Conservation (phyloP, 192 early-diverging fungal genomes). For the Podila epigama region DNA sequence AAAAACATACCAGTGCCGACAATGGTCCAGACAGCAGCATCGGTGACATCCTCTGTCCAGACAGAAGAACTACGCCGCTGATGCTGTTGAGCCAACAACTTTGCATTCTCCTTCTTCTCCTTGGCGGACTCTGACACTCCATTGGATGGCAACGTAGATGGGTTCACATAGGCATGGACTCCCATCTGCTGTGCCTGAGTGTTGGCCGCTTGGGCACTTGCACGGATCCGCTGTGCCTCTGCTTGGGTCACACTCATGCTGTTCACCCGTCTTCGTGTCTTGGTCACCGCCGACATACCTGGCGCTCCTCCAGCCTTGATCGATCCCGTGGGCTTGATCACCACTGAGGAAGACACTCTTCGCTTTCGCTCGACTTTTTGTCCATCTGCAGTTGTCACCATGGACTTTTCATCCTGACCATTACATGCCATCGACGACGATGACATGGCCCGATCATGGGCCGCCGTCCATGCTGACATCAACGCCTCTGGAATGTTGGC, state of each 20-base stretch:
- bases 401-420: constrained; percentile 23
- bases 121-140: not conserved
- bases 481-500: constrained; percentile 15
- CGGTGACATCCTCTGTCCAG: constrained; percentile 85
- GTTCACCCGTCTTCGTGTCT: constrained; percentile 60
- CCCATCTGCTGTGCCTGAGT: constrained; percentile 15
- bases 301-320: too few species aligned
- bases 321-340: constrained; percentile 31
- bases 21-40: constrained; percentile 92
- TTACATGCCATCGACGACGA: too few species aligned
- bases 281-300: constrained; percentile 12
- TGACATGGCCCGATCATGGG: constrained; percentile 12
- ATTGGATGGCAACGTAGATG: not conserved
- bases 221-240: constrained; percentile 43
- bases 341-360: constrained; percentile 52
- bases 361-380: constrained; percentile 42
- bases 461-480: constrained; percentile 33
- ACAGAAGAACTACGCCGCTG: constrained; percentile 49
- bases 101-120: constrained; percentile 30
- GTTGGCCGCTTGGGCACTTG: constrained; percentile 19
- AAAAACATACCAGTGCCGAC: constrained; percentile 78
- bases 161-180: constrained; percentile 12
- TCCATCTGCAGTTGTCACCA: constrained; percentile 31
- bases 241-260: constrained; percentile 56
- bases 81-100: constrained; percentile 23